Base-by-base conservation (phyloP, 192 early-diverging fungal genomes). In the Linnemannia schmuckeri region DNA sequence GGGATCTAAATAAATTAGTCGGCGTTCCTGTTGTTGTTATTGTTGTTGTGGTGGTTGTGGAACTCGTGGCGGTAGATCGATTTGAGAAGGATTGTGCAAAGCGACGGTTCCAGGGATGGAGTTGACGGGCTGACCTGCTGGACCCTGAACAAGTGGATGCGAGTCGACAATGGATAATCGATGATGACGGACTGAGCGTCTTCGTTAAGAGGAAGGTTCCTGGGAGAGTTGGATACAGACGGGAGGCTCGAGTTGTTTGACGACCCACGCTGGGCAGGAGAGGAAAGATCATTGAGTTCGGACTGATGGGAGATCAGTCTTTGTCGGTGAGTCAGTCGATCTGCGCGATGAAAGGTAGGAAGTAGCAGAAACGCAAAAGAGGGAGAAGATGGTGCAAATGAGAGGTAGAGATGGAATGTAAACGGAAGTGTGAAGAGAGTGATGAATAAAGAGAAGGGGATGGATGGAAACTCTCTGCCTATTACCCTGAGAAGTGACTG, bases 221-320 rank as follows among this genome's bases (percentile, higher is more conserved):
- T 73, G 38, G 72, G 15, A 30, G 42, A 46, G 4, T 41, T n/a
- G 38, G 13, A 27, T 73, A 73, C 38, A 71, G 20, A 30, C 72
- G 13, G n/a, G 40, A 30, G 8, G 40, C 15, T 46, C 41, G 42
- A 46, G 27, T 24, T 46, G 38, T 5, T 46, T 46, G 41, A 30
- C 20, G 44, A 18, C 72, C 72, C 40, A 46, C 42, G 6, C 30
- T 27, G 72, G 44, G 24, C n/a, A 24, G 13, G 6, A 46, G 72
- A 46, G 44, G 72, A 49, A 73, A 30, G 72, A 73, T 41, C 41
- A 22, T 55, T 15, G 46, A 63, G 24, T 57, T 33, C 17, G 33
- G 63, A 75, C 37, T 35, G 47, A 38, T 55, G 80, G 47, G 38
- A 76, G 72, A 63, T 61, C 77, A 70, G 30, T 7, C 35, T 37